Conservation (phyloP, 2,329 filamentous ascomycete genomes). For the Didymella sp. region DNA sequence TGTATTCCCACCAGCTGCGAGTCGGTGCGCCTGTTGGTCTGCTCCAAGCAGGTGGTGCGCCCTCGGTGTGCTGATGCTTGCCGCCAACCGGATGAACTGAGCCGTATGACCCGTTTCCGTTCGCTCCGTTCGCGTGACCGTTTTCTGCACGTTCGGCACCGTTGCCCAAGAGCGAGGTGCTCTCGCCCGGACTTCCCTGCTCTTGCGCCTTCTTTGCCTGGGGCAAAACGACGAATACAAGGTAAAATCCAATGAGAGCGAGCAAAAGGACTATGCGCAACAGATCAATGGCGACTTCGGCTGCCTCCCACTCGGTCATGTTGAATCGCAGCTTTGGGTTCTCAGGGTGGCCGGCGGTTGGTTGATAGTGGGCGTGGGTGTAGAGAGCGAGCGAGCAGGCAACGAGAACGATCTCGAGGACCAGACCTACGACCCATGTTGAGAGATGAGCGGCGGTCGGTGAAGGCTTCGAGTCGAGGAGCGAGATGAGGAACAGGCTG, state of each 20-base stretch:
- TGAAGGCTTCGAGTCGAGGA: conserved; percentile 82
- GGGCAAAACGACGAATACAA: conserved; percentile 57
- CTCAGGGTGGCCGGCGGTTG: conserved; percentile 52
- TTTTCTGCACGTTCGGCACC: conserved; percentile 50
- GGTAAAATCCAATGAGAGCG: conserved; percentile 66
- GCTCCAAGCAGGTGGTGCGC: conserved; percentile 81
- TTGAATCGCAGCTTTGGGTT: conserved; percentile 33
- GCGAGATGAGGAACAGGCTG: conserved; percentile 81
- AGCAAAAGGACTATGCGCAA: conserved; percentile 72
- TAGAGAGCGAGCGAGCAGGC: conserved; percentile 73
- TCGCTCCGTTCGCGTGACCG: conserved; percentile 51
- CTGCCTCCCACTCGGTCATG: conserved; percentile 66
- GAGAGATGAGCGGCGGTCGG: conserved; percentile 81
- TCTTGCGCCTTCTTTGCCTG: conserved; percentile 31
- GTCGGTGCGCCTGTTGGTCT: conserved; percentile 84
- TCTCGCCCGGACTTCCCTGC: conserved; percentile 58
- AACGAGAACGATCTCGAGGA: conserved; percentile 76
- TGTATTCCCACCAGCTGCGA: conserved; percentile 95
- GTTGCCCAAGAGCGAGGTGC: conserved; percentile 66
- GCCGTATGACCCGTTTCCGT: conserved; percentile 62
- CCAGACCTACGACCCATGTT: conserved; percentile 77
- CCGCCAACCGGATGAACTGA: conserved; percentile 53
- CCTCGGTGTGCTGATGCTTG: conserved; percentile 57
- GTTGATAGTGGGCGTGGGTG: conserved; percentile 70
- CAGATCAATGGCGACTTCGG: conserved; percentile 71